Evolutionary conservation across 2,329 filamentous ascomycete genomes (phyloP).

Genomic region (Aureobasidium musti): DNA sequence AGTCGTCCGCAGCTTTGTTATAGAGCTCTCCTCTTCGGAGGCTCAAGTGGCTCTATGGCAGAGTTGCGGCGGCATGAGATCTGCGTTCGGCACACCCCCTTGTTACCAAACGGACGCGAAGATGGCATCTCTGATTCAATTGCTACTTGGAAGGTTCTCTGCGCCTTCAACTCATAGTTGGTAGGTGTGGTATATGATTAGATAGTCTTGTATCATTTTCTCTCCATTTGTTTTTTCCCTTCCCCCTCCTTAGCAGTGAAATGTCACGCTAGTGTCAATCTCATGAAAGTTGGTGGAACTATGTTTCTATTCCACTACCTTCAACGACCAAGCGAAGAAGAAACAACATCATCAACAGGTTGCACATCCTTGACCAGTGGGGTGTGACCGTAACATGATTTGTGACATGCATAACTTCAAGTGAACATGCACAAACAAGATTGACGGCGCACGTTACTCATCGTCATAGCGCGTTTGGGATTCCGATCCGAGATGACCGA

Average conservation of each 20-base stretch:
- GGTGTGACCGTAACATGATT: conserved; percentile 40
- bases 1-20: conserved; percentile 68
- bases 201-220: conserved; percentile 10
- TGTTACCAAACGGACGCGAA: conserved; percentile 98
- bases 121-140: conserved; percentile 88
- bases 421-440: conserved; percentile 4
- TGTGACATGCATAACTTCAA: no score
- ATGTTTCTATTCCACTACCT: conserved; percentile 33
- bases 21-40: conserved; percentile 82
- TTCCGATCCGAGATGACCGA: conserved; percentile 25
- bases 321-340: conserved; percentile 38
- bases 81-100: conserved; percentile 99
- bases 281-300: conserved; percentile 33
- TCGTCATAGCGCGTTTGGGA: conserved; percentile 23
- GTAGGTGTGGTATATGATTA: not conserved
- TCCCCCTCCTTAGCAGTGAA: not conserved
- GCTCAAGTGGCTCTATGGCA: conserved; percentile 83
- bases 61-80: conserved; percentile 79
- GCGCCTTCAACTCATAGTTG: conserved; percentile 1
- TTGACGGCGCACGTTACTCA: not conserved
- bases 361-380: conserved; percentile 34
- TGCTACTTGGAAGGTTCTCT: conserved; percentile 53
- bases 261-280: conserved; percentile 14
- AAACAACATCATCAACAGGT: conserved; percentile 40
- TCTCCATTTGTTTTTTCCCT: conserved; percentile 1